phyloP scores from a whole-genome alignment of 495 filamentous ascomycete species.

The Hypomontagnella monticulosa region DNA sequence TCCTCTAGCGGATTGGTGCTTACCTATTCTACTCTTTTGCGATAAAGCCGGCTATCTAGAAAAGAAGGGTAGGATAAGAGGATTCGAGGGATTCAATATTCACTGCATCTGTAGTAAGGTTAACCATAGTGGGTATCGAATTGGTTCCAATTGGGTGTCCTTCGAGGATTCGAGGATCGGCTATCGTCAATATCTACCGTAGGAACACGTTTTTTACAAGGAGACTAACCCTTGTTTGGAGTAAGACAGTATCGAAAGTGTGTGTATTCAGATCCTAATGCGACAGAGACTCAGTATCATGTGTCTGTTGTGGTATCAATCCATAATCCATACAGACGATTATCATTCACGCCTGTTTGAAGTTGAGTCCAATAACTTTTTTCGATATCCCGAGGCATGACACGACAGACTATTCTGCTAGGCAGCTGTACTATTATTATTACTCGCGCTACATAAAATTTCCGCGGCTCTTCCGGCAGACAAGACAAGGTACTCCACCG shows the following conservation, averaged over 20 bases:
- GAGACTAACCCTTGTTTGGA: conserved; percentile 8
- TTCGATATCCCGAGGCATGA: not conserved
- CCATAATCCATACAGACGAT: not conserved
- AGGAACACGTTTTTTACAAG: conserved; percentile 18
- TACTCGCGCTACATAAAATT: not conserved
- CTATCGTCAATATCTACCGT: conserved; percentile 23
- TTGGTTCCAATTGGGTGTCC: conserved; percentile 10
- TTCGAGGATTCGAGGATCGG: conserved; percentile 29
- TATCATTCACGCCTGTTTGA: not conserved
- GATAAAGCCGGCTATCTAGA: not conserved
- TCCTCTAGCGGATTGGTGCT: not conserved
- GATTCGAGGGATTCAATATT: conserved; percentile 28
- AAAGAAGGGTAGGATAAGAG: conserved; percentile 20
- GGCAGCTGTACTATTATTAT: not conserved
- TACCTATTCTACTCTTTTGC: not conserved
- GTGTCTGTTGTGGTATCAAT: conserved; percentile 18
- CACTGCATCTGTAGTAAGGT: not conserved
- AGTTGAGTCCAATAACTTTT: not conserved
- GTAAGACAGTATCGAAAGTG: conserved; percentile 14
- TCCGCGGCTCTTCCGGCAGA: conserved; percentile 5
- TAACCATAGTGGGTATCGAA: not conserved
- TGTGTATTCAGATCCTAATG: conserved; percentile 28
- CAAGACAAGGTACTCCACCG: conserved; percentile 15
- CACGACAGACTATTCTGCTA: too few species aligned
- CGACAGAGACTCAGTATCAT: conserved; percentile 12